A percentile compares a stretch with the other conserved stretches of the same genome.
phyloP scores from a whole-genome alignment of 2,329 filamentous ascomycete genomes.

The Hypoxylon sp. region DNA sequence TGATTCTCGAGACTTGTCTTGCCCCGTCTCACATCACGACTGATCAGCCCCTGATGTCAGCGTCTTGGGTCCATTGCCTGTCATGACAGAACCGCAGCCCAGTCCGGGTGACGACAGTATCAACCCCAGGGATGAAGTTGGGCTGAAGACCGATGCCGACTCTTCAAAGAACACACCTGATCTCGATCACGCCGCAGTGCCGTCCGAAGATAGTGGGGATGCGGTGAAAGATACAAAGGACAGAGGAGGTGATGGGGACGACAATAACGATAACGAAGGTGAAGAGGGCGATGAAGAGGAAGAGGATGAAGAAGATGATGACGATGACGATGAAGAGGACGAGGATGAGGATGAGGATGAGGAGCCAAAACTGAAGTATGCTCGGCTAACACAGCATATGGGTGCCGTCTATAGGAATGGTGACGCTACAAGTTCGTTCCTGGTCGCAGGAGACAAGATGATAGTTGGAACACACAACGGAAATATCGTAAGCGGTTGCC shows the following conservation, averaged over 20 bases:
- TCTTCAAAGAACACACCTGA: conserved; percentile 35
- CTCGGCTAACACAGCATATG: conserved; percentile 84
- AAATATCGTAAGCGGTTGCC: conserved; percentile 78
- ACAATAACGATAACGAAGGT: conserved; percentile 58
- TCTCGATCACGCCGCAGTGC: conserved; percentile 21
- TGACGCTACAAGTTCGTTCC: conserved; percentile 91
- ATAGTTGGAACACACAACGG: conserved; percentile 96
- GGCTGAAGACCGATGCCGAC: neutral
- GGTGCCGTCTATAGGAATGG: conserved; percentile 89
- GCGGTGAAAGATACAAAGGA: conserved; percentile 61
- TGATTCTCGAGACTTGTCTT: conserved; percentile 7
- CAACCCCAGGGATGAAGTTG: conserved; percentile 6
- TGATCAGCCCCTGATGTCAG: conserved; percentile 42
- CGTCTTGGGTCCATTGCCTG: conserved; percentile 46
- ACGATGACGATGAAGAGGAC: conserved; percentile 64
- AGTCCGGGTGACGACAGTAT: conserved; percentile 48
- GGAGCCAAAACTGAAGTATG: conserved; percentile 94
- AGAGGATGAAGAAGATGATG: conserved; percentile 62
- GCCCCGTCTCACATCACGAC: conserved; percentile 1
- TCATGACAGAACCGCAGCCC: conserved; percentile 60
- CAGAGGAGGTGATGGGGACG: conserved; percentile 63
- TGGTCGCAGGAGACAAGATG: conserved; percentile 97
- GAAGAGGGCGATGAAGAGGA: conserved; percentile 61
- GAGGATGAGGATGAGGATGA: conserved; percentile 90
- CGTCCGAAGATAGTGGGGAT: conserved; percentile 50